phyloP scores from a whole-genome alignment of 2,329 filamentous ascomycete genomes.

The Phoma sp. region DNA sequence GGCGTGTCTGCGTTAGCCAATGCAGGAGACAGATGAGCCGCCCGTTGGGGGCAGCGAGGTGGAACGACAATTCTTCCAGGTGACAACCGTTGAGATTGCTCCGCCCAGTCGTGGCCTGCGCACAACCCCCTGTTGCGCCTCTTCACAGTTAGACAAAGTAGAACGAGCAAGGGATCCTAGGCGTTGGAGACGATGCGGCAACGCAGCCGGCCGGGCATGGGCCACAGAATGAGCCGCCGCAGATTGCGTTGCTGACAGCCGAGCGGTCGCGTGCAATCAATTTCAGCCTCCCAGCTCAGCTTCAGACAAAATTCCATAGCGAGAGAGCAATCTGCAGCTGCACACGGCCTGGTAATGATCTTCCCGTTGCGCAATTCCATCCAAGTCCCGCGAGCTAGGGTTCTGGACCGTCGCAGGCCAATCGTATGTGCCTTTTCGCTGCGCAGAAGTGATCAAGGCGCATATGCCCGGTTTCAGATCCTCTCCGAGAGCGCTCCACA shows the following conservation, averaged over 20 bases:
- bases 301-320: slow-evolving; percentile 1
- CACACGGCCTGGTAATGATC: neutral
- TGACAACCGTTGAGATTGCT: slow-evolving; percentile 15
- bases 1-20: slow-evolving; percentile 14
- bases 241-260: slow-evolving; percentile 7
- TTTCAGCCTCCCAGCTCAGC: slow-evolving; percentile 6
- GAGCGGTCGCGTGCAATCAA: slow-evolving; percentile 13
- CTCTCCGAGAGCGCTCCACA: neutral
- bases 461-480: slow-evolving; percentile 10
- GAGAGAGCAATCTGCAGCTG: neutral
- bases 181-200: neutral
- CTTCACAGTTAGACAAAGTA: slow-evolving; percentile 12
- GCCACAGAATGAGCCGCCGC: slow-evolving; percentile 6
- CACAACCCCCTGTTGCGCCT: slow-evolving; percentile 14
- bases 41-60: slow-evolving; percentile 15
- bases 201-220: slow-evolving; percentile 13
- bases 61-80: slow-evolving; percentile 10
- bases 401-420: slow-evolving; percentile 2
- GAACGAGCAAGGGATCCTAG: slow-evolving; percentile 18
- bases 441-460: slow-evolving; percentile 6
- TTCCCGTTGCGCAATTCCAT: slow-evolving; percentile 1
- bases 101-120: slow-evolving; percentile 15
- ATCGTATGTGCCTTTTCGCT: neutral
- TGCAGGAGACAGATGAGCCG: slow-evolving; percentile 11
- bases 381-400: neutral